These are phyloP conservation scores for Aspergillus neoniger DNA, from an alignment of 2,329 filamentous ascomycete species.

Conservation along the genomic window DNA sequence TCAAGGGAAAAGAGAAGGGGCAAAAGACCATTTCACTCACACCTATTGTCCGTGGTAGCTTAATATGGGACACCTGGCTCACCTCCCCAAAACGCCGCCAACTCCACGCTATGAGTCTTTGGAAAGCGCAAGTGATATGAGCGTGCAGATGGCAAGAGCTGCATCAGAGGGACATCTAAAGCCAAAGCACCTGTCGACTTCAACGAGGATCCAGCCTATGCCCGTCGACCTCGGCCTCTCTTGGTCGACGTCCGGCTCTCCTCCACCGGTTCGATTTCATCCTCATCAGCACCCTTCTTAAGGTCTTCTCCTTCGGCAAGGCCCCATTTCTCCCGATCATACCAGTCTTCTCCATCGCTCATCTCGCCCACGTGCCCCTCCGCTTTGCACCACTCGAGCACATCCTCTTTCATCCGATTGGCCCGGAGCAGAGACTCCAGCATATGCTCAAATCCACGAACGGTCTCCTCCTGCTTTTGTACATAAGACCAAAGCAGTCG, in stretches of 20 bases:
- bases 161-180: conserved; percentile 3
- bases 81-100: conserved; percentile 27
- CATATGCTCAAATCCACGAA: conserved; percentile 58
- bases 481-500: conserved; percentile 63
- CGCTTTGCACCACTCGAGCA: conserved; percentile 62
- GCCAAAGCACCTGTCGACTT: conserved; percentile 10
- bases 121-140: conserved; percentile 4
- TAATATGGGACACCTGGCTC: background rate
- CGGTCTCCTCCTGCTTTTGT: conserved; percentile 67
- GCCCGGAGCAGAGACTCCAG: conserved; percentile 59
- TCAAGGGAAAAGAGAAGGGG: background rate
- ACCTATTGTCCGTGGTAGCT: background rate
- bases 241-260: conserved; percentile 43
- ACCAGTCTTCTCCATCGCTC: conserved; percentile 70
- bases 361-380: conserved; percentile 66
- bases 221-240: conserved; percentile 42
- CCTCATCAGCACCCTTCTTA: conserved; percentile 62
- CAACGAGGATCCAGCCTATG: conserved; percentile 21
- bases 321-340: conserved; percentile 63
- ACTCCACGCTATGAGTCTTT: conserved; percentile 34
- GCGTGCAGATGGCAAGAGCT: conserved; percentile 1
- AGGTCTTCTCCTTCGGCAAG: conserved; percentile 56
- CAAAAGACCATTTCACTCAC: background rate
- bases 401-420: conserved; percentile 60
- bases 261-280: conserved; percentile 58